Base-by-base conservation (phyloP, 2,329 filamentous ascomycete genomes). In the Fusarium coicis region DNA sequence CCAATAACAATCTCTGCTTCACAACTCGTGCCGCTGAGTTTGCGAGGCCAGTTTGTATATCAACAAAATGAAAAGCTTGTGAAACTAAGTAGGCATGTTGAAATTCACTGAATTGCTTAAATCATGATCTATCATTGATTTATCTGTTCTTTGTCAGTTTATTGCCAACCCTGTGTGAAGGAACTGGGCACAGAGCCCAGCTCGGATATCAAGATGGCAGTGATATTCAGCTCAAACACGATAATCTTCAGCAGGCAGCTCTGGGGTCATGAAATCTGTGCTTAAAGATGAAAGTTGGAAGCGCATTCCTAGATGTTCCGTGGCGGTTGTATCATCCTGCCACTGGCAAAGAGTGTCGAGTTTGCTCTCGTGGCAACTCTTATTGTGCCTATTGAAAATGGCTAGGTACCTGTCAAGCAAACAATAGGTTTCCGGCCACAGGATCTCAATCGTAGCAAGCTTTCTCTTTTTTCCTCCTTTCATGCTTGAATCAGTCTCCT, bases 301-400 rank as follows among this genome's bases (percentile, higher is more conserved):
- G 34, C 11, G 36, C 11, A 18, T 26, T 60, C n/a, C 19, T 28
- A 23, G 18, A 18, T 14, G n/a, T 34, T 21, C 18, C n/a, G 19
- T 36, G 19, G 19, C 21, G 50, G 39, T 14, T 32, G n/a, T 15
- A 23, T 26, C 15, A 34, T 37, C 28, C 26, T 58, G 52, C 26
- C 58, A 64, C 39, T 57, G 50, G 21, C 50, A 42, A 57, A 23
- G 15, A 30, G 19, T 64, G 28, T 46, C 44, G 11, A 36, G 39
- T 69, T 69, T 69, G 46, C 30, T 14, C 37, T 37, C 19, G 10
- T 60, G 39, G 53, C 18, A 60, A 44, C 43, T 39, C 32, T 40
- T 47, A 66, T 70, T 70, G 55, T 49, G 23, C 32, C 23, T 43
- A 54, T 71, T 70, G 43, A 57, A 32, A 21, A 70, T 44, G 26